phyloP scores from a whole-genome alignment of 208 protist species.

The Acanthamoeba castellanii region DNA sequence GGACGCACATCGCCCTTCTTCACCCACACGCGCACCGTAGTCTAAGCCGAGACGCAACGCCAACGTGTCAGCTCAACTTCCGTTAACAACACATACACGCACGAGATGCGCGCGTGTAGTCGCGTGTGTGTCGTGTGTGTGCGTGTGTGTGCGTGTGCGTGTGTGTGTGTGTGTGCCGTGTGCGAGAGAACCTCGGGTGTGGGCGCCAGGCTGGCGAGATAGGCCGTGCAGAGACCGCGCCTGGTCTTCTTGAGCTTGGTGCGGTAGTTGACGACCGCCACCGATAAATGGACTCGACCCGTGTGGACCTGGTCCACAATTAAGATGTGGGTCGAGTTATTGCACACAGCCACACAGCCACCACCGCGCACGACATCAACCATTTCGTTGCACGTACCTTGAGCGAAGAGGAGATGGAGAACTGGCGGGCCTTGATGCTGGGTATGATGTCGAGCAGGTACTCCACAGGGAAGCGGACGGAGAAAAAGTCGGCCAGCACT shows the following conservation, averaged over 20 bases:
- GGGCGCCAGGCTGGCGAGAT: constrained; percentile 59
- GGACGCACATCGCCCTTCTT: constrained; percentile 70
- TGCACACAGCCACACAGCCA: neutral
- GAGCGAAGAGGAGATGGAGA: constrained; percentile 83
- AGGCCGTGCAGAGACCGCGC: constrained; percentile 79
- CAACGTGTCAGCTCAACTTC: too few relatives aligned
- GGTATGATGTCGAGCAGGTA: constrained; percentile 84
- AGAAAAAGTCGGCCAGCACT: constrained; percentile 81
- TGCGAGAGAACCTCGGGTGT: neutral
- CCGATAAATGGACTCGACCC: constrained; percentile 68
- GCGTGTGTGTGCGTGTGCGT: too few relatives aligned
- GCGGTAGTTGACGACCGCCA: constrained; percentile 73
- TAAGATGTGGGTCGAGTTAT: neutral
- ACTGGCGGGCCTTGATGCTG: constrained; percentile 80
- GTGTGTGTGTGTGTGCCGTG: too few relatives aligned
- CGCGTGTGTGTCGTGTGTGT: too few relatives aligned
- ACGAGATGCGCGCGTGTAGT: too few relatives aligned
- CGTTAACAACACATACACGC: too few relatives aligned
- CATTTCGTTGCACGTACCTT: too few relatives aligned
- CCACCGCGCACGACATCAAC: neutral
- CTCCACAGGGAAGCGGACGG: constrained; percentile 70
- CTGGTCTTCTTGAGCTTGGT: constrained; percentile 73
- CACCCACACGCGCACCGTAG: constrained; percentile 73
- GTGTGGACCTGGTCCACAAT: constrained; percentile 7
- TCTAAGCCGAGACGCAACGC: neutral